Conservation (phyloP, 352 stramenopile species). For the Pythium coloratum region DNA sequence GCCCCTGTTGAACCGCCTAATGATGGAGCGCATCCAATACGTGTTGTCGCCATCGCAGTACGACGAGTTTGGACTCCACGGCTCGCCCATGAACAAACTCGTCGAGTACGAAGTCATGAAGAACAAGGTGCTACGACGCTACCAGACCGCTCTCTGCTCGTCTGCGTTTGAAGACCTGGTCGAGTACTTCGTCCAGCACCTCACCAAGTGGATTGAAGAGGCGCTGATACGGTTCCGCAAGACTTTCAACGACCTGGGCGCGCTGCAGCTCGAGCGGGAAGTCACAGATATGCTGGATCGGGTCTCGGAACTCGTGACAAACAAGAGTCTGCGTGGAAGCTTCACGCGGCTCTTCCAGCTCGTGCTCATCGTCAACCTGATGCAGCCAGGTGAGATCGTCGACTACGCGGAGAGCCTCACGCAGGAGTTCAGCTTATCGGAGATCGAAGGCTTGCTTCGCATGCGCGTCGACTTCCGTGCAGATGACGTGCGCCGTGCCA, state of each 20-base stretch:
- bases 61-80: slow-evolving; percentile 55
- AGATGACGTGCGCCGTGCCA: slow-evolving; percentile 44
- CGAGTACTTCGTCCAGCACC: slow-evolving; percentile 53
- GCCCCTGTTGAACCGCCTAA: slow-evolving; percentile 42
- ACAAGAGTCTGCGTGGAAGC: slow-evolving; percentile 55
- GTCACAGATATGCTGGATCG: slow-evolving; percentile 60
- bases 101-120: slow-evolving; percentile 71
- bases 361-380: slow-evolving; percentile 79
- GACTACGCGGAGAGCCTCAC: slow-evolving; percentile 62
- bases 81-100: slow-evolving; percentile 64
- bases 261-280: slow-evolving; percentile 77
- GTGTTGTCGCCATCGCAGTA: slow-evolving; percentile 67
- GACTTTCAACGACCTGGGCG: slow-evolving; percentile 76
- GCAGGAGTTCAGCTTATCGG: slow-evolving; percentile 42
- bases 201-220: slow-evolving; percentile 58
- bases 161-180: slow-evolving; percentile 72
- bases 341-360: slow-evolving; percentile 83
- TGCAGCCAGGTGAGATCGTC: slow-evolving; percentile 67
- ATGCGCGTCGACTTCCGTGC: slow-evolving; percentile 76
- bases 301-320: slow-evolving; percentile 47
- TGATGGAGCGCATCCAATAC: slow-evolving; percentile 61
- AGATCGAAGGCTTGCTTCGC: slow-evolving; percentile 55
- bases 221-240: slow-evolving; percentile 56
- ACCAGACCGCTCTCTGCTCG: slow-evolving; percentile 53
- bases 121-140: slow-evolving; percentile 63